Base-by-base conservation (phyloP, 257 asterid species). In the Przewalskia tangutica region DNA sequence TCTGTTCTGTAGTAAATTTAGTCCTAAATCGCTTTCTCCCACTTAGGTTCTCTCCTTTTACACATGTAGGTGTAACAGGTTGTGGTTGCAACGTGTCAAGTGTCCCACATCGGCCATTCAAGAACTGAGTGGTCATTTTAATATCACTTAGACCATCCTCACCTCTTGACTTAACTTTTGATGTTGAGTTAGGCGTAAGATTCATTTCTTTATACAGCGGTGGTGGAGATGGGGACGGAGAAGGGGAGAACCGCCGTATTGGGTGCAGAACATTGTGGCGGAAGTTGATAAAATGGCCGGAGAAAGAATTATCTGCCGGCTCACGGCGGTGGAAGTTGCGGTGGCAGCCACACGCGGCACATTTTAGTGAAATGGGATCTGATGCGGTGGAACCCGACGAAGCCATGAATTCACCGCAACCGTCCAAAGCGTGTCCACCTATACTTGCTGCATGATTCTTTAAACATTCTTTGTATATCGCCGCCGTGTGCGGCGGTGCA, bases 301-400 rank as follows among this genome's bases (percentile, higher is more conserved):
- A 5, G 51, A 9, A 32, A 4, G 38, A 50, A 46, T 48, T 17
- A 1, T 32, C 81, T 13, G 79, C 36, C 64, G 84, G 82, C 13
- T 80, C 86, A 16, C 86, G 84, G 79, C 83, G 87, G 68, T 85
- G 87, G 85, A 85, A 85, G 77, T 85, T 85, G 3, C 87, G 87
- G 81, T 85, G 87, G 68, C 87, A 85, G 48, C 83, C 85, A 17
- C 87, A 85, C 0, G 87, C 87, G 4, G 85, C 85, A 42, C 87
- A 85, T 40, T 70, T 70, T 0, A 82, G 56, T 44, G 85, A 85
- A 53, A 76, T 78, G 83, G 87, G 84, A 20, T 81, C 56, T 46
- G 81, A 18, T 2, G 44, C 16, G 9, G n/a, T 65, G 50, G 65
- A 77, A 6, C 66, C 53, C 8, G 84, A 38, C 5, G 84, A 81